phyloP scores from a whole-genome alignment of 1,284 basidiomycete species.

The Trichosporon coremiiforme region DNA sequence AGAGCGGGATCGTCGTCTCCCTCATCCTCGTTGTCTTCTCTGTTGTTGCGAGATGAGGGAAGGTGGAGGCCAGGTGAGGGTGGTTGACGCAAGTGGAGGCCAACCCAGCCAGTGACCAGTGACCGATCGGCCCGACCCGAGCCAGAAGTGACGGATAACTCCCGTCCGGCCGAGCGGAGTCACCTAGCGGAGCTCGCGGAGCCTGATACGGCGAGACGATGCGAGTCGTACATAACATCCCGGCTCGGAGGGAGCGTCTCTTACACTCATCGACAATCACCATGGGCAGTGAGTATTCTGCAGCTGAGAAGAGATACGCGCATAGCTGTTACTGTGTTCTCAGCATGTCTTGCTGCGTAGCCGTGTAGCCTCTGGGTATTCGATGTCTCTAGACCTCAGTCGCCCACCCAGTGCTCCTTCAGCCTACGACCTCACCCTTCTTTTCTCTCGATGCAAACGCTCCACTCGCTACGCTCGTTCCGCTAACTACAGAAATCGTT shows the following conservation, averaged over 20 bases:
- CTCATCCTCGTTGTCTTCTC: not conserved
- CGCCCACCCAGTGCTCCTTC: too few species aligned
- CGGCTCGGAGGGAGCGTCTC: not conserved
- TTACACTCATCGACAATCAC: slow-evolving; percentile 15
- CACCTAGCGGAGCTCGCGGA: too few species aligned
- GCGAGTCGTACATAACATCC: not conserved
- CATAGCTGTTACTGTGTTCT: too few species aligned
- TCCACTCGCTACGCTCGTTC: slow-evolving; percentile 3
- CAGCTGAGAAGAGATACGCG: too few species aligned
- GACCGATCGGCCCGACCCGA: not conserved
- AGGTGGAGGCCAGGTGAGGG: not conserved
- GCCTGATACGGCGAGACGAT: too few species aligned
- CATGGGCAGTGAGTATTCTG: slow-evolving; percentile 32
- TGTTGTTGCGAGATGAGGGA: not conserved
- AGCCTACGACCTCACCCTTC: too few species aligned
- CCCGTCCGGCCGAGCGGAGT: not conserved
- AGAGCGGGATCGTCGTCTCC: not conserved
- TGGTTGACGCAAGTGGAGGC: not conserved
- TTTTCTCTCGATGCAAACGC: too few species aligned
- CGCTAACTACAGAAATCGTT: slow-evolving; percentile 44
- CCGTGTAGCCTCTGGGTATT: too few species aligned
- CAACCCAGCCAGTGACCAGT: too few species aligned
- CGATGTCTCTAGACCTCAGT: too few species aligned
- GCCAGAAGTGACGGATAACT: not conserved
- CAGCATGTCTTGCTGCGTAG: too few species aligned